These are phyloP conservation scores for Asterochloris erici DNA, from an alignment of 139 green algal species.

Conservation along the genomic window DNA sequence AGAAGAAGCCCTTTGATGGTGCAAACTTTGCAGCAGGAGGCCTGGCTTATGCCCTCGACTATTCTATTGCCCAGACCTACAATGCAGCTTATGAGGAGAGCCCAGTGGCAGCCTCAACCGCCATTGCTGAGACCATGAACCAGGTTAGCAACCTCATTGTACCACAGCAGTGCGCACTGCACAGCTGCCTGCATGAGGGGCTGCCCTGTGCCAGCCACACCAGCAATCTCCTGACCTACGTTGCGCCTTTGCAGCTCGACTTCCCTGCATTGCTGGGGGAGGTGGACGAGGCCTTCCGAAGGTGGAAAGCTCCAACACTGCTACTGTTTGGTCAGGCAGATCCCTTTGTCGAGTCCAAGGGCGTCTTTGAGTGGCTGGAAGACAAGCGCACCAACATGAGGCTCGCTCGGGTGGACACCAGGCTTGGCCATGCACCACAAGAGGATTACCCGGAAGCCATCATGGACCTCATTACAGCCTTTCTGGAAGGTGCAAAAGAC, in stretches of 20 bases:
- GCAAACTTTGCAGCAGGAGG: slow-evolving; percentile 51
- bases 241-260: slow-evolving; percentile 27
- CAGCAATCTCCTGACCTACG: neutral
- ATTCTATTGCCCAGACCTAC: slow-evolving; percentile 22
- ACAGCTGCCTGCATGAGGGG: neutral
- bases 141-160: slow-evolving; percentile 13
- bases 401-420: slow-evolving; percentile 37
- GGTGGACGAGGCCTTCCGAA: slow-evolving; percentile 58
- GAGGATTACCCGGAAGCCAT: slow-evolving; percentile 61
- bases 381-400: slow-evolving; percentile 55
- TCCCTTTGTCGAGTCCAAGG: slow-evolving; percentile 54
- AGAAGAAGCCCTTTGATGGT: slow-evolving; percentile 41
- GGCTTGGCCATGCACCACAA: slow-evolving; percentile 53
- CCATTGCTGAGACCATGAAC: slow-evolving; percentile 57
- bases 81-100: slow-evolving; percentile 34
- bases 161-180: neutral
- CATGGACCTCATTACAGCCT: slow-evolving; percentile 29
- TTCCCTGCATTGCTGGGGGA: slow-evolving; percentile 39
- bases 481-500: slow-evolving; percentile 27
- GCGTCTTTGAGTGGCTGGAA: slow-evolving; percentile 50
- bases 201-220: neutral
- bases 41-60: slow-evolving; percentile 54
- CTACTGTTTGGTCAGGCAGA: slow-evolving; percentile 64
- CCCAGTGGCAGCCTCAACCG: slow-evolving; percentile 38
- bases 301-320: slow-evolving; percentile 56